These are phyloP conservation scores for Backusella psychrophila DNA, from an alignment of 192 early-diverging fungal genomes.

Conservation along the genomic window DNA sequence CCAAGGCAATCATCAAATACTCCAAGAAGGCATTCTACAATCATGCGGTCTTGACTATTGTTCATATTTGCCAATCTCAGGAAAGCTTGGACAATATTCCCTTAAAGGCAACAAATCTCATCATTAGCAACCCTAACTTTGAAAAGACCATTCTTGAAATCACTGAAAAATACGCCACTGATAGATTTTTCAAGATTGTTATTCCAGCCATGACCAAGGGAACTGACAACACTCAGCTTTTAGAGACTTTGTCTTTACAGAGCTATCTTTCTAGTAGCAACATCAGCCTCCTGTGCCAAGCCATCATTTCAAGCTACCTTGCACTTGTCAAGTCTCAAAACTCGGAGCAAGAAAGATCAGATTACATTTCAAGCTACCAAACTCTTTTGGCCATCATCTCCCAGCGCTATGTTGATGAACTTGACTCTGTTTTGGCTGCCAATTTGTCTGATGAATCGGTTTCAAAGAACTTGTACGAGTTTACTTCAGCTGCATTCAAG, in stretches of 20 bases:
- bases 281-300: conserved; percentile 33
- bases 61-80: conserved; percentile 57
- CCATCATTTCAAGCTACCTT: conserved; percentile 40
- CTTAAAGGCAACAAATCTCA: neutral
- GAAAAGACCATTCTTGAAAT: conserved; percentile 20
- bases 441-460: conserved; percentile 32
- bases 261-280: conserved; percentile 34
- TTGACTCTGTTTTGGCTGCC: conserved; percentile 39
- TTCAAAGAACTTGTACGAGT: conserved; percentile 48
- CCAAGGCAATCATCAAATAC: conserved; percentile 41
- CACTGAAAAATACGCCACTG: conserved; percentile 40
- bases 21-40: conserved; percentile 22
- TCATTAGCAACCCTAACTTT: conserved; percentile 13
- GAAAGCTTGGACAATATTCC: conserved; percentile 36
- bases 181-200: conserved; percentile 43
- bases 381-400: conserved; percentile 35
- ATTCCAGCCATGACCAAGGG: conserved; percentile 33
- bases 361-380: conserved; percentile 26
- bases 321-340: neutral
- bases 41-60: conserved; percentile 43
- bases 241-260: conserved; percentile 36
- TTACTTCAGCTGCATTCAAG: conserved; percentile 52
- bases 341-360: conserved; percentile 13
- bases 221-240: conserved; percentile 23
- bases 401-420: conserved; percentile 41